Evolutionary conservation across 1,284 basidiomycete genomes (phyloP).

Genomic region (Microbotryum saponariae): DNA sequence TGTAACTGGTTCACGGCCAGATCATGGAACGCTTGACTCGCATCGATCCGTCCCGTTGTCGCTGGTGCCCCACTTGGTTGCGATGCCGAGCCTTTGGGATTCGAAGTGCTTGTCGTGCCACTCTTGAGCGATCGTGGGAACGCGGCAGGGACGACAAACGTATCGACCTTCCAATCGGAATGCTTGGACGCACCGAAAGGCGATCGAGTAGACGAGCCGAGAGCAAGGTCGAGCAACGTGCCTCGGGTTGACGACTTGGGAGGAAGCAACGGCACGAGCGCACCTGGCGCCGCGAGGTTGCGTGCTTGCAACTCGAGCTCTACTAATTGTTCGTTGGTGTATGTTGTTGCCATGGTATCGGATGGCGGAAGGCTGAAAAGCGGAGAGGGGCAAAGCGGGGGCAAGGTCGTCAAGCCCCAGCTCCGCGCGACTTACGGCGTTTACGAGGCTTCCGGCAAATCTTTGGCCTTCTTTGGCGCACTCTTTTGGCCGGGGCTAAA

Average conservation of each 20-base stretch:
- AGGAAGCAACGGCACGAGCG: constrained; percentile 15
- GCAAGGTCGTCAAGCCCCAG: too few species aligned
- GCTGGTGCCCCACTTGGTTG: too few species aligned
- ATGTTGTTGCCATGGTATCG: too few species aligned
- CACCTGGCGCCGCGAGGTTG: too few species aligned
- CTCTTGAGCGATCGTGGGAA: constrained; percentile 19
- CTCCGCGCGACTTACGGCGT: too few species aligned
- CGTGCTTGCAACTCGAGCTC: too few species aligned
- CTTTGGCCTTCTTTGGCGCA: too few species aligned
- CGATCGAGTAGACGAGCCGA: constrained; percentile 2
- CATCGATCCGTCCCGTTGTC: background rate
- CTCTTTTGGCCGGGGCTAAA: too few species aligned
- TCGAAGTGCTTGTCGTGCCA: constrained; percentile 2
- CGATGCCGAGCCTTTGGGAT: background rate
- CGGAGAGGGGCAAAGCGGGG: too few species aligned
- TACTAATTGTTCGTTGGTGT: too few species aligned
- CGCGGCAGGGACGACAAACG: constrained; percentile 22
- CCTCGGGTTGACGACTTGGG: constrained; percentile 9
- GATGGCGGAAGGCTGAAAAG: too few species aligned
- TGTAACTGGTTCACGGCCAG: constrained; percentile 18
- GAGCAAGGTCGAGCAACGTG: constrained; percentile 9
- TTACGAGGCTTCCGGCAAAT: too few species aligned
- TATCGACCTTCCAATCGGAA: constrained; percentile 20
- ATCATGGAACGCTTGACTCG: constrained; percentile 1
- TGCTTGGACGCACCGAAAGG: constrained; percentile 1